Conservation (phyloP, 139 green algal species). For the Haematococcus lacustris region DNA sequence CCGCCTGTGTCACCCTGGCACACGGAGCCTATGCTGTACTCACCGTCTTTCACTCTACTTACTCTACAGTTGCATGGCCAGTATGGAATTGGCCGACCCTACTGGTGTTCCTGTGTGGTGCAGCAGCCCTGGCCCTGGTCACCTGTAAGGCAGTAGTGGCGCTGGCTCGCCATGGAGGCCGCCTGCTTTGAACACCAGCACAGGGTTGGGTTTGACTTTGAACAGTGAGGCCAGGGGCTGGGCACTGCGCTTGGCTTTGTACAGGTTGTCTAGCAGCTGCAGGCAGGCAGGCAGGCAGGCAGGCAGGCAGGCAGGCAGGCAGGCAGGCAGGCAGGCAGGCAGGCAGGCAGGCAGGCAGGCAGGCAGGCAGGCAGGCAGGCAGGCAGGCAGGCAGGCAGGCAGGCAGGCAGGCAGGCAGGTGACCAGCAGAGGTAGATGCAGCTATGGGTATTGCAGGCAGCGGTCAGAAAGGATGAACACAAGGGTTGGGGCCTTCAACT, state of each 20-base stretch:
- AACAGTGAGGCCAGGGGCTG: conserved; percentile 11
- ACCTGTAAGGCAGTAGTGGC: conserved; percentile 32
- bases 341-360: neutral
- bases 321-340: neutral
- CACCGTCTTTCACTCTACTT: neutral
- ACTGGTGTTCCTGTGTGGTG: neutral
- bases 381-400: neutral
- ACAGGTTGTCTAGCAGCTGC: conserved; percentile 19
- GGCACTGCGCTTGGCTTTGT: conserved; percentile 25
- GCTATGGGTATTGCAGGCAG: neutral
- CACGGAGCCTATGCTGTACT: too few species aligned
- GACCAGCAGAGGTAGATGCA: neutral
- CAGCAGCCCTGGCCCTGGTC: neutral
- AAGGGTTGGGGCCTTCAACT: neutral
- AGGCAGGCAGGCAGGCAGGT: neutral
- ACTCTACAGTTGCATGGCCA: neutral
- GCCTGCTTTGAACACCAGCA: conserved; percentile 28
- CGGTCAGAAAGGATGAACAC: neutral
- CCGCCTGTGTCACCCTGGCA: neutral
- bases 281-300: neutral
- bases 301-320: neutral
- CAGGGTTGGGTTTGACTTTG: conserved; percentile 12
- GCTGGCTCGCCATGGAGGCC: conserved; percentile 13
- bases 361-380: neutral
- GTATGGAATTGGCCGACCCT: neutral